Base-by-base conservation (phyloP, 768 basidiomycete genomes). In the Filobasidium floriforme region DNA sequence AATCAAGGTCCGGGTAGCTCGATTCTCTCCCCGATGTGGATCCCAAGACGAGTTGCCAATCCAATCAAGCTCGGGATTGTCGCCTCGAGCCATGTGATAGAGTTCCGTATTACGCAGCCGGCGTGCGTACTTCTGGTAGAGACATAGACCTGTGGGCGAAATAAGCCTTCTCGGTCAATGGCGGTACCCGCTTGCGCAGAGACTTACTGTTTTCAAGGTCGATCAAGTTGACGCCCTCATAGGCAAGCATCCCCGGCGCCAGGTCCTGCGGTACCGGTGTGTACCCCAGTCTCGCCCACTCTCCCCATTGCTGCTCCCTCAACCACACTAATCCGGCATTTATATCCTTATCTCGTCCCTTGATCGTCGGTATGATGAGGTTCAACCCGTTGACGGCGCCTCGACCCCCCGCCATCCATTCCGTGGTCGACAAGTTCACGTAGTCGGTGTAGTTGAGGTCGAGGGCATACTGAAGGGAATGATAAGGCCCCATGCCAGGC, bases 221-320 rank as follows among this genome's bases (percentile, higher is more conserved):
- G 46, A 51, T 12, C 24, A 51, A 24, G 12, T 51, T 12, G 5
- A 51, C 46, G 5, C 46, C 46, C 32, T 37, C 32, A 9, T 37
- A 37, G 9, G 32, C 4, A 4, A 4, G 4, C 32, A 37, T 37
- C 32, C 32, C 32, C 32, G 9, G 32, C 12, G 46, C 5, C 18
- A 19, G 3, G 4, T 12, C 46, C 19, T 51, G 5, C 46, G 46
- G 46, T 6, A 4, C 12, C 18, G 61, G 61, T 5, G 41, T 46
- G n/a, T 46, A 51, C 12, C 61, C 61, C 18, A 62, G n/a, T 5
- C 61, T n/a, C 41, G 46, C 29, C 61, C 61, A 62, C 61, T 62
- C 37, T 2, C 19, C 61, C 41, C 44, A 62, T n/a, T 62, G 61
- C 19, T 62, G 3, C 9, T 14, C 22, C 11, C 41, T 2, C 12